Conservation (phyloP, 805 yeast species). For the Yarrowia hollandica region DNA sequence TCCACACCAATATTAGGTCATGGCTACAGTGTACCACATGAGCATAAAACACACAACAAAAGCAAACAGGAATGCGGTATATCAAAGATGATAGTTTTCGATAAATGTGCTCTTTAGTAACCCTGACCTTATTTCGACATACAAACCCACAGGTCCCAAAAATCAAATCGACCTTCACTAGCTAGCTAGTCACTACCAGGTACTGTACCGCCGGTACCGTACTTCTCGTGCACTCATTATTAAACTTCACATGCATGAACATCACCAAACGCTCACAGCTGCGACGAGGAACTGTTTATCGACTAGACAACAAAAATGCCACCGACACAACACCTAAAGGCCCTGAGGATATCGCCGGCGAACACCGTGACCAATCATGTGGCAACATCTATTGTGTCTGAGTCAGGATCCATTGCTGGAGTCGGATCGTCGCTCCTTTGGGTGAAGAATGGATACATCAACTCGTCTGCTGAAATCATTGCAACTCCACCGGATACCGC, state of each 20-base stretch:
- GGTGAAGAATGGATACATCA: conserved; percentile 9
- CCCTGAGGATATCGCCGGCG: conserved; percentile 10
- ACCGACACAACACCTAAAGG: neutral
- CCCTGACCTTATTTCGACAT: no score
- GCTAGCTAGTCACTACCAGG: no score
- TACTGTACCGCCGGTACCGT: no score
- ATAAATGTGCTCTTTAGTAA: no score
- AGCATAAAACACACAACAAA: no score
- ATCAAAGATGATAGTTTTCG: no score
- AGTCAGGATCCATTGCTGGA: conserved; percentile 13
- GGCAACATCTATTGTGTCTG: neutral
- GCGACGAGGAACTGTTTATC: neutral
- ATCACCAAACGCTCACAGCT: neutral
- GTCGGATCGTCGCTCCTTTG: conserved; percentile 11
- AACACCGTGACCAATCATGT: conserved; percentile 10
- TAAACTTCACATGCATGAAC: conserved; percentile 7
- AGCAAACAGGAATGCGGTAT: no score
- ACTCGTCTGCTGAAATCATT: conserved; percentile 1
- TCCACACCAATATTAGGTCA: no score
- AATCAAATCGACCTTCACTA: no score
- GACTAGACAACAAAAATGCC: neutral
- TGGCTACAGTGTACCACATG: no score
- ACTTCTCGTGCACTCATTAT: no score
- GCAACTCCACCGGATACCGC: conserved; percentile 3
- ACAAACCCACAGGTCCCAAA: no score